Conservation (phyloP, 2,329 filamentous ascomycete species). For the Aureobasidium sp. region DNA sequence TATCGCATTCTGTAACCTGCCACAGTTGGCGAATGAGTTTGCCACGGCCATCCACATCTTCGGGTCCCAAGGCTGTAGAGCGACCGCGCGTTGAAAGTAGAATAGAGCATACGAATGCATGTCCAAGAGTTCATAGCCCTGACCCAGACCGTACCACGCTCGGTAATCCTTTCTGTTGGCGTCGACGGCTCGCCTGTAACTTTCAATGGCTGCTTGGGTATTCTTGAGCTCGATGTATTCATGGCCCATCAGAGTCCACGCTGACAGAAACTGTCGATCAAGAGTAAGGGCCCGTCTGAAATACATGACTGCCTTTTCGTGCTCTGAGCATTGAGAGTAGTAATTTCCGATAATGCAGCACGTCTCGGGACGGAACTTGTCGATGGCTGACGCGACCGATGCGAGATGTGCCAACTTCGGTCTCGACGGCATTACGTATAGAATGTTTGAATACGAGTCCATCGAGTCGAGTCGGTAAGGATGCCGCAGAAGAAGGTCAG, state of each 20-base stretch:
- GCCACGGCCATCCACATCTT: conserved; percentile 99
- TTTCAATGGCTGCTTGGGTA: conserved; percentile 94
- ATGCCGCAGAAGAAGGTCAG: conserved; percentile 60
- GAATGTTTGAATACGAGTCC: conserved; percentile 94
- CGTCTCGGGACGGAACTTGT: conserved; percentile 94
- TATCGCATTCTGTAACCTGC: conserved; percentile 79
- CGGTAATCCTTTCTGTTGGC: conserved; percentile 94
- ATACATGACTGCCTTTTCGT: conserved; percentile 97
- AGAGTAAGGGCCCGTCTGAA: conserved; percentile 87
- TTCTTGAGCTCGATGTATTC: conserved; percentile 99
- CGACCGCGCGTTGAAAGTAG: conserved; percentile 94
- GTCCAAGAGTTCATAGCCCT: conserved; percentile 95
- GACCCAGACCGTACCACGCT: conserved; percentile 94
- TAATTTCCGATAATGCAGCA: conserved; percentile 97
- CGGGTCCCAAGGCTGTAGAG: conserved; percentile 86
- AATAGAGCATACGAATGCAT: conserved; percentile 97
- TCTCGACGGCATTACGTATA: conserved; percentile 82
- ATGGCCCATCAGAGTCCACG: conserved; percentile 98
- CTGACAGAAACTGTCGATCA: conserved; percentile 82
- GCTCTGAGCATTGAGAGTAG: conserved; percentile 86
- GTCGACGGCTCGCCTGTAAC: conserved; percentile 89
- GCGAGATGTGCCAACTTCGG: conserved; percentile 90
- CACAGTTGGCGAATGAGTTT: conserved; percentile 84
- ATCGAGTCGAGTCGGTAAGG: conserved; percentile 74
- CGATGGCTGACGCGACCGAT: conserved; percentile 79